Conservation (phyloP, 148 eudicot genomes). For the Nepenthes gracilis region DNA sequence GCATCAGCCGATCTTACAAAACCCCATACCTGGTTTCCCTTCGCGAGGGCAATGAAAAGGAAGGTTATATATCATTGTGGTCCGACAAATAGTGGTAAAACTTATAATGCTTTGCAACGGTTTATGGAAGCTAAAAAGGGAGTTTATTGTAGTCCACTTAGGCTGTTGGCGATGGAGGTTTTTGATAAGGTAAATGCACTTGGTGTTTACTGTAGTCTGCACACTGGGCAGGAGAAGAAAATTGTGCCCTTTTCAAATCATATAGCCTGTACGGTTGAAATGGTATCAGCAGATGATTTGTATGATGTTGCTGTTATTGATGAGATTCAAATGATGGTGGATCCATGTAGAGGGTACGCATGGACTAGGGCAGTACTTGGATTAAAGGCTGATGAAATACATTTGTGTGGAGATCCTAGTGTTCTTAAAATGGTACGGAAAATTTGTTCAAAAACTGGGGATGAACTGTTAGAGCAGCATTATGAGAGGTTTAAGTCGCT, state of each 20-base stretch:
- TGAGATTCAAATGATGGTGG: conserved; percentile 97
- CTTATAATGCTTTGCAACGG: conserved; percentile 83
- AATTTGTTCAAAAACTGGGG: conserved; percentile 77
- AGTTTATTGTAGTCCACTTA: conserved; percentile 92
- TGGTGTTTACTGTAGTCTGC: conserved; percentile 90
- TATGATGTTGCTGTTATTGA: conserved; percentile 95
- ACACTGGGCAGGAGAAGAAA: conserved; percentile 91
- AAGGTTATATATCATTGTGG: conserved; percentile 92
- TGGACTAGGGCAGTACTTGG: conserved; percentile 98
- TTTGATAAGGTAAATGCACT: conserved; percentile 74
- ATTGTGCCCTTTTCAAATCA: conserved; percentile 74
- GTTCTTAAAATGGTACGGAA: conserved; percentile 70
- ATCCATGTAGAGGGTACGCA: conserved; percentile 66
- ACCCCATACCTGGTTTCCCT: conserved; percentile 96
- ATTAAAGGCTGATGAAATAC: conserved; percentile 89
- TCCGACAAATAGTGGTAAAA: conserved; percentile 96
- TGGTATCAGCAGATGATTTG: conserved; percentile 76
- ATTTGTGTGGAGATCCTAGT: conserved; percentile 95
- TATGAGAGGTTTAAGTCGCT: conserved; percentile 85
- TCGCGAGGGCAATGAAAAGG: conserved; percentile 96
- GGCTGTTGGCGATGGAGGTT: conserved; percentile 96
- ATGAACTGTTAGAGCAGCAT: conserved; percentile 68
- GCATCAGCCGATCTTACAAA: conserved; percentile 79
- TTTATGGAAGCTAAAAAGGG: conserved; percentile 92
- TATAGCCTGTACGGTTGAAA: conserved; percentile 91